These are phyloP conservation scores for Boletus smithii DNA, from an alignment of 1,284 basidiomycete species.

Conservation along the genomic window DNA sequence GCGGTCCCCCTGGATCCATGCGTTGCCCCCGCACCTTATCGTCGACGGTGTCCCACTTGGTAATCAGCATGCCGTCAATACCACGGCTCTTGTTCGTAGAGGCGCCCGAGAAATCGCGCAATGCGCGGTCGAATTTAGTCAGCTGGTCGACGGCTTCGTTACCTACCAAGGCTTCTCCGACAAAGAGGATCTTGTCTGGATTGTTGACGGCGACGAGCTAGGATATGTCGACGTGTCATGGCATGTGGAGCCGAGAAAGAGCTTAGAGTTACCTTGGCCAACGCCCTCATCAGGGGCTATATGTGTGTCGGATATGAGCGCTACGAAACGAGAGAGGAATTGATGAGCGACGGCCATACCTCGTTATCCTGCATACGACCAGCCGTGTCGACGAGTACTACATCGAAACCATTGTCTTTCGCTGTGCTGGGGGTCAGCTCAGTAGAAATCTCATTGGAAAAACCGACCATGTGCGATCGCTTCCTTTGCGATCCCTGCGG, in stretches of 20 bases:
- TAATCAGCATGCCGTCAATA: conserved; percentile 94
- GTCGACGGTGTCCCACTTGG: conserved; percentile 97
- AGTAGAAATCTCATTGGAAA: neutral
- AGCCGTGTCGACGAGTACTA: conserved; percentile 96
- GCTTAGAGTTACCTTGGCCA: conserved; percentile 74
- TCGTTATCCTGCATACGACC: conserved; percentile 99
- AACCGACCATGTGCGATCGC: conserved; percentile 82
- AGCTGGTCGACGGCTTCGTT: conserved; percentile 97
- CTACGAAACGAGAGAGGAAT: neutral
- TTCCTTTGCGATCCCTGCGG: conserved; percentile 94
- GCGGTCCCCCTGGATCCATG: neutral
- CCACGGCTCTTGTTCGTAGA: conserved; percentile 73
- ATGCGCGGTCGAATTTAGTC: conserved; percentile 88
- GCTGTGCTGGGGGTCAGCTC: conserved; percentile 43
- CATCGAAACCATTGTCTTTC: conserved; percentile 85
- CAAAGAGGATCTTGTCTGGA: conserved; percentile 95
- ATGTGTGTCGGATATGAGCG: conserved; percentile 3
- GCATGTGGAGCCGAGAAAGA: conserved; percentile 1
- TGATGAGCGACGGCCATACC: conserved; percentile 42
- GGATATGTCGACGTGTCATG: conserved; percentile 2
- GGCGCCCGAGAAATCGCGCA: conserved; percentile 83
- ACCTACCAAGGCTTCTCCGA: conserved; percentile 93
- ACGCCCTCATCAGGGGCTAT: conserved; percentile 91
- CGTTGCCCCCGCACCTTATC: conserved; percentile 60
- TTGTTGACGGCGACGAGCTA: conserved; percentile 87